phyloP scores from a whole-genome alignment of 2,329 filamentous ascomycete species.

The Penicillium sp. region DNA sequence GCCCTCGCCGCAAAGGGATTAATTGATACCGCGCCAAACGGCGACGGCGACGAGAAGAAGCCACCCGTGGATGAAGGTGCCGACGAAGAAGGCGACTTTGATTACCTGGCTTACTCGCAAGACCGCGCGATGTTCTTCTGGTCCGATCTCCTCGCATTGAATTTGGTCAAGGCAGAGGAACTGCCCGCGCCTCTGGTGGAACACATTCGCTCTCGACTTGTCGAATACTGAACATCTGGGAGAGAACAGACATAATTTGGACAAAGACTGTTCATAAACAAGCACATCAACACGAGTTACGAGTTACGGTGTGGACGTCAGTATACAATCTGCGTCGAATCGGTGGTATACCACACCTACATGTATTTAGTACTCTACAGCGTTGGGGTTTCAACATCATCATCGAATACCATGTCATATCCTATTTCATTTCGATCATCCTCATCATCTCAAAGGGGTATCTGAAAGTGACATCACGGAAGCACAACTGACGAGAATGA shows the following conservation, averaged over 20 bases:
- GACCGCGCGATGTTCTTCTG: conserved; percentile 91
- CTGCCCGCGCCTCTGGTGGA: conserved; percentile 67
- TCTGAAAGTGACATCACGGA: conserved; percentile 13
- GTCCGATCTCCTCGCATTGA: conserved; percentile 80
- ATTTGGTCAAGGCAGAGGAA: conserved; percentile 73
- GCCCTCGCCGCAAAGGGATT: conserved; percentile 17
- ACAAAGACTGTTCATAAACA: conserved; percentile 2
- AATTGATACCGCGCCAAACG: conserved; percentile 19
- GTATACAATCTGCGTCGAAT: conserved; percentile 16
- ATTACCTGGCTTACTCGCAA: conserved; percentile 89
- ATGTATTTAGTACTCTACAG: conserved; percentile 9
- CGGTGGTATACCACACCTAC: conserved; percentile 11
- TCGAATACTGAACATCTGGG: conserved; percentile 58
- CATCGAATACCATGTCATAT: conserved; percentile 11
- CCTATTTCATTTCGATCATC: conserved; percentile 4
- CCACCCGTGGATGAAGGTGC: conserved; percentile 49
- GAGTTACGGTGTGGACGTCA: conserved; percentile 19
- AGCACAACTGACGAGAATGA: conserved; percentile 1
- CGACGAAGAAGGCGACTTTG: conserved; percentile 74
- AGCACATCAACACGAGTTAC: conserved; percentile 7
- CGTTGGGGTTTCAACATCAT: conserved; percentile 11
- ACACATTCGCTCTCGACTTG: conserved; percentile 62
- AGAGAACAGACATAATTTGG: not conserved
- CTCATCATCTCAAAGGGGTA: conserved; percentile 15
- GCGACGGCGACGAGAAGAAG: conserved; percentile 21